phyloP scores from a whole-genome alignment of 371 early-diverging fungal genomes.

The Syncephalastrum racemosum region DNA sequence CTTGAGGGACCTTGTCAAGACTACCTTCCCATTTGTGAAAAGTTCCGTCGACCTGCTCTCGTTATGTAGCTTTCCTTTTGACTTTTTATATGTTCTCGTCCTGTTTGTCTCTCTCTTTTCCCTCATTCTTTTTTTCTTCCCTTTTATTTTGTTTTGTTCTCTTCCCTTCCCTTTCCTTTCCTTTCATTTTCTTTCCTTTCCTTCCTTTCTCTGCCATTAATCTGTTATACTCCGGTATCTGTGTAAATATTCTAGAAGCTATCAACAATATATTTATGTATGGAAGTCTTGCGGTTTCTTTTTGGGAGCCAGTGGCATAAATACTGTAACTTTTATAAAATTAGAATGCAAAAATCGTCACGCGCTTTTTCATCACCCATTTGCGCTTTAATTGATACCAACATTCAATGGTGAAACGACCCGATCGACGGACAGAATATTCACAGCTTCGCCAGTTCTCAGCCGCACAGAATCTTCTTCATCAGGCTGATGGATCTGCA shows the following conservation, averaged over 20 bases:
- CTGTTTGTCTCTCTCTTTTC: background rate
- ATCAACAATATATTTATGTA: no score
- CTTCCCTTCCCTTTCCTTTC: background rate
- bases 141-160: background rate
- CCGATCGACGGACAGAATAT: constrained; percentile 41
- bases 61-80: background rate
- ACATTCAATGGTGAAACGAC: constrained; percentile 28
- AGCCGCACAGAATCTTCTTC: constrained; percentile 62
- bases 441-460: constrained; percentile 58
- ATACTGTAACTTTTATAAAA: no score
- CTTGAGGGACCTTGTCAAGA: constrained; percentile 23
- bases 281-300: no score
- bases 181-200: background rate
- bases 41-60: constrained; percentile 15
- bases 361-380: no score
- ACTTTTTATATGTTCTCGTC: background rate
- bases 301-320: no score
- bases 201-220: no score
- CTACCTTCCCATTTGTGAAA: constrained; percentile 39
- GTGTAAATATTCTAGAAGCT: no score
- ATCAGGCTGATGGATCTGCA: constrained; percentile 83
- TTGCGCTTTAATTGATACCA: no score
- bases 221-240: no score
- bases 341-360: no score
- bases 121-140: background rate